phyloP scores from a whole-genome alignment of 2,329 filamentous ascomycete species.

The Colletotrichum sp. region DNA sequence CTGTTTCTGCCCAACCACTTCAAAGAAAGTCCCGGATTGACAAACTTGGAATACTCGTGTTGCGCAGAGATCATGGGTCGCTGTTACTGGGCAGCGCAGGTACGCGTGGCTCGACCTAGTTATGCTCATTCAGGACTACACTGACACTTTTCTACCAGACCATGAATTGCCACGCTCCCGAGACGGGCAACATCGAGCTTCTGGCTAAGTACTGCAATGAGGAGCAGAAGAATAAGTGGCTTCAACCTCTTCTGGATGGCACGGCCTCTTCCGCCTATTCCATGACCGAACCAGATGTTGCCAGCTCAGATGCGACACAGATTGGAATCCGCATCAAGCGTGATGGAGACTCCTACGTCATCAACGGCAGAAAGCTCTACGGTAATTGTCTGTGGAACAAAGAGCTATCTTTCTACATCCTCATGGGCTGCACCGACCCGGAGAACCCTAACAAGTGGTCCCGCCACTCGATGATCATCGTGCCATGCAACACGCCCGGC shows the following conservation, averaged over 20 bases:
- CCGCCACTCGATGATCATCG: constrained; percentile 92
- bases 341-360: constrained; percentile 86
- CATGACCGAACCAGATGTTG: constrained; percentile 91
- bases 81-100: constrained; percentile 81
- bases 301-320: constrained; percentile 90
- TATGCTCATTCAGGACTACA: background rate
- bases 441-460: constrained; percentile 78
- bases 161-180: constrained; percentile 87
- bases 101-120: background rate
- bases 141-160: constrained; percentile 39
- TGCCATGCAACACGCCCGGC: constrained; percentile 81
- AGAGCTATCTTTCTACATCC: constrained; percentile 77
- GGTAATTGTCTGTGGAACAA: constrained; percentile 23
- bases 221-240: constrained; percentile 83
- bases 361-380: constrained; percentile 71
- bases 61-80: constrained; percentile 98
- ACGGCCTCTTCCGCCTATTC: constrained; percentile 88
- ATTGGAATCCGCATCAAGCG: constrained; percentile 82
- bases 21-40: constrained; percentile 91
- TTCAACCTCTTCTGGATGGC: constrained; percentile 80
- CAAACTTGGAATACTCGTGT: constrained; percentile 93
- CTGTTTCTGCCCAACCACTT: constrained; percentile 97
- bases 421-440: constrained; percentile 92
- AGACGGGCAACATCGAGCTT: constrained; percentile 96
- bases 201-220: constrained; percentile 89